phyloP scores from a whole-genome alignment of 208 protist species.

The Phytomonas francai region DNA sequence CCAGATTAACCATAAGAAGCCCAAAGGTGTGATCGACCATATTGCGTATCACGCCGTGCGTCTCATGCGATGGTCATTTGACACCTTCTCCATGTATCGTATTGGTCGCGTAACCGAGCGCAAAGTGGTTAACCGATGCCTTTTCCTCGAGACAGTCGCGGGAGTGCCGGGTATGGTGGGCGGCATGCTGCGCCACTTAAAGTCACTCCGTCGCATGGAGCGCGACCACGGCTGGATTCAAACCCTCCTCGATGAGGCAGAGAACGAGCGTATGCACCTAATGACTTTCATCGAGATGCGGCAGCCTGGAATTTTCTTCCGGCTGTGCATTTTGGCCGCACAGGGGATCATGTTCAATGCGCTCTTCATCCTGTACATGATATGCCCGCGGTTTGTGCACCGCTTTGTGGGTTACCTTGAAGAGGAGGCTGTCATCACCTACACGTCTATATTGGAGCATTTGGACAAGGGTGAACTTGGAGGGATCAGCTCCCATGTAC shows the following conservation, averaged over 20 bases:
- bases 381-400: neutral
- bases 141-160: conserved; percentile 78
- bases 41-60: conserved; percentile 19
- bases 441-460: conserved; percentile 19
- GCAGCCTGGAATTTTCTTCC: conserved; percentile 34
- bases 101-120: conserved; percentile 18
- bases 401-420: conserved; percentile 1
- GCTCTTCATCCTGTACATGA: conserved; percentile 18
- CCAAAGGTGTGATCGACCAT: conserved; percentile 15
- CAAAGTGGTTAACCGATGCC: conserved; percentile 32
- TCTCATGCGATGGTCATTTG: conserved; percentile 28
- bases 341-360: conserved; percentile 59
- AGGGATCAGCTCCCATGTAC: conserved; percentile 27
- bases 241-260: conserved; percentile 86
- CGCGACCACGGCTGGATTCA: conserved; percentile 90
- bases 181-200: conserved; percentile 61
- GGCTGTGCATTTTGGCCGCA: conserved; percentile 25
- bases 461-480: conserved; percentile 23
- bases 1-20: conserved; percentile 24
- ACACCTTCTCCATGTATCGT: conserved; percentile 39
- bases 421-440: conserved; percentile 16
- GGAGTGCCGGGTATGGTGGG: conserved; percentile 71
- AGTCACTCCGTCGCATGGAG: conserved; percentile 47
- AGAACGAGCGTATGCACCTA: conserved; percentile 94
- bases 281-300: conserved; percentile 64